These are phyloP conservation scores for Stephania yunnanensis DNA, from an alignment of 164 flowering plant species.

Conservation along the genomic window DNA sequence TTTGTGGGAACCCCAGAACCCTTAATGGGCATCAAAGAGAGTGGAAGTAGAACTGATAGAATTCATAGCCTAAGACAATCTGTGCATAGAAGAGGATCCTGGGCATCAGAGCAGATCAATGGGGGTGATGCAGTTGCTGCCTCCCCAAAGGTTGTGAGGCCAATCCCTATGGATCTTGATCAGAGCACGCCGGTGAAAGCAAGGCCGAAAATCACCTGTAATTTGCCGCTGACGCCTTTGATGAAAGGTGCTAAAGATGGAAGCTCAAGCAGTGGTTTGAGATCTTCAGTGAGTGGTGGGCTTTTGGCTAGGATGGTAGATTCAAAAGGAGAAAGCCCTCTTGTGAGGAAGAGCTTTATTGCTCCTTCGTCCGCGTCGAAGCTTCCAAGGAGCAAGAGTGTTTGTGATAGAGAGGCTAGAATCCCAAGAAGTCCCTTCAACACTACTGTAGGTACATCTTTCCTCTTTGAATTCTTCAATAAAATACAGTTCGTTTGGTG, in stretches of 20 bases:
- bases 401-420: slow-evolving; percentile 54
- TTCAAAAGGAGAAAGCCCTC: slow-evolving; percentile 50
- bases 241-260: slow-evolving; percentile 15
- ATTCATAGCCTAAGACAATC: slow-evolving; percentile 14
- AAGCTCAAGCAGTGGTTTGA: slow-evolving; percentile 21
- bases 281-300: slow-evolving; percentile 55
- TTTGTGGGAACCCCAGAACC: slow-evolving; percentile 89
- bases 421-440: slow-evolving; percentile 52
- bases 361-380: slow-evolving; percentile 38
- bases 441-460: slow-evolving; percentile 83
- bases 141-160: slow-evolving; percentile 50
- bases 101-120: slow-evolving; percentile 47
- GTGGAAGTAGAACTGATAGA: slow-evolving; percentile 31
- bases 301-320: slow-evolving; percentile 51
- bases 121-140: slow-evolving; percentile 25
- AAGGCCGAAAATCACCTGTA: slow-evolving; percentile 21
- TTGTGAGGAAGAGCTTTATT: slow-evolving; percentile 60
- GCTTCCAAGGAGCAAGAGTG: slow-evolving; percentile 79
- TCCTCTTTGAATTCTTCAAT: slow-evolving; percentile 10
- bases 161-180: slow-evolving; percentile 64
- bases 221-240: slow-evolving; percentile 23
- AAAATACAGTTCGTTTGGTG: background rate
- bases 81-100: slow-evolving; percentile 60
- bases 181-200: slow-evolving; percentile 65
- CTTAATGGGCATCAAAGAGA: slow-evolving; percentile 58